These are phyloP conservation scores for Blumeriella jaapii DNA, from an alignment of 2,329 filamentous ascomycete species.

Conservation along the genomic window DNA sequence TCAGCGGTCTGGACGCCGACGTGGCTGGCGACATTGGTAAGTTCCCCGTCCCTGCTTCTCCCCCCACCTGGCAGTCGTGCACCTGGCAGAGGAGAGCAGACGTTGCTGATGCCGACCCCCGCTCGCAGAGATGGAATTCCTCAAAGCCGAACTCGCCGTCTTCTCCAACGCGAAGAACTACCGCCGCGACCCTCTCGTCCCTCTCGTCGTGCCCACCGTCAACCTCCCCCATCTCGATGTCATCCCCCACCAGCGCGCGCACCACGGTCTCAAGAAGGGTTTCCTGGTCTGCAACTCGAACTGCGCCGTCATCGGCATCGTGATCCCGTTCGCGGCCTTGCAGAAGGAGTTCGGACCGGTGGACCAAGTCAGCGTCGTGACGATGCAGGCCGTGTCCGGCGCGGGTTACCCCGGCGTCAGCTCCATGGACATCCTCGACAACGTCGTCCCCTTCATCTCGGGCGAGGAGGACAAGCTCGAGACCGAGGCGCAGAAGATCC, in stretches of 20 bases:
- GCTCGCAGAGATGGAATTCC: conserved; percentile 75
- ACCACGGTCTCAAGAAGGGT: conserved; percentile 64
- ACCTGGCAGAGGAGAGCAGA: no score
- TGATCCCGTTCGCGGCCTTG: conserved; percentile 87
- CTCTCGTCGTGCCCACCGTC: conserved; percentile 88
- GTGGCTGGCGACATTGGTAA: conserved; percentile 84
- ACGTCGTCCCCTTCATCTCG: conserved; percentile 85
- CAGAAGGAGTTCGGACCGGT: conserved; percentile 79
- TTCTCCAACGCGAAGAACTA: conserved; percentile 99
- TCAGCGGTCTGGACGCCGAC: conserved; percentile 85
- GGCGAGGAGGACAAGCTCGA: conserved; percentile 96
- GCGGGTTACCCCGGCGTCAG: conserved; percentile 84
- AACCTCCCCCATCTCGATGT: conserved; percentile 80
- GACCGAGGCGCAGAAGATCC: conserved; percentile 88
- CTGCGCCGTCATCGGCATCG: conserved; percentile 92
- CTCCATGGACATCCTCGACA: conserved; percentile 93
- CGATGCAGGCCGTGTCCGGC: conserved; percentile 88
- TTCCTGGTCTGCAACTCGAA: conserved; percentile 98
- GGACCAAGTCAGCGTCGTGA: conserved; percentile 66
- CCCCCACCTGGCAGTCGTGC: no score
- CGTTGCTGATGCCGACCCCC: no score
- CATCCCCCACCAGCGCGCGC: conserved; percentile 75
- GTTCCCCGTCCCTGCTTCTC: no score
- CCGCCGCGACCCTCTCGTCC: conserved; percentile 78
- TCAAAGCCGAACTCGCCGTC: conserved; percentile 76